A percentile compares a stretch with the other conserved stretches of the same genome.
phyloP scores from a whole-genome alignment of 495 filamentous ascomycete genomes.

The Xeromyces bisporus region DNA sequence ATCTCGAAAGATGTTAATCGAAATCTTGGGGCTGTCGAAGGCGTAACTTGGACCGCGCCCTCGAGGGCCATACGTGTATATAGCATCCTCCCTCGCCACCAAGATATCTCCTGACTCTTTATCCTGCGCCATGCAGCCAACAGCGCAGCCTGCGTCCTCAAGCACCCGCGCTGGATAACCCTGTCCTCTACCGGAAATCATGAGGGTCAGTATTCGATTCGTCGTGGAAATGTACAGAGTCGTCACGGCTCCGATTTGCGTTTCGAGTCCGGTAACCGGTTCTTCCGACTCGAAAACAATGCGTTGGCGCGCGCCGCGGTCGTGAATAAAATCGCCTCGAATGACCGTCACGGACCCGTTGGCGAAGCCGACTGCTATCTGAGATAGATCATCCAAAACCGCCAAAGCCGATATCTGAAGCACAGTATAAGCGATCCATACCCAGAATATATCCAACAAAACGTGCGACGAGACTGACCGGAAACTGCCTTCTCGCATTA shows the following conservation, averaged over 20 bases:
- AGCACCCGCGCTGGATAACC: constrained; percentile 75
- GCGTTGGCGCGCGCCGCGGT: constrained; percentile 86
- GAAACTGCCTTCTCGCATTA: constrained; percentile 86
- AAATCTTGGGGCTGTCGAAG: constrained; percentile 77
- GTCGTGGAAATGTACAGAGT: constrained; percentile 88
- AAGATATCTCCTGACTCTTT: constrained; percentile 65
- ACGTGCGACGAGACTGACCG: constrained; percentile 44
- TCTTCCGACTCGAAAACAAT: constrained; percentile 96
- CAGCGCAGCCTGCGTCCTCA: constrained; percentile 73
- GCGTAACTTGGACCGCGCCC: constrained; percentile 75
- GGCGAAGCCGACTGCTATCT: constrained; percentile 86
- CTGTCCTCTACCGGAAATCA: constrained; percentile 72
- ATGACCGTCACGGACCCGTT: constrained; percentile 91
- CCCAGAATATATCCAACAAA: background rate
- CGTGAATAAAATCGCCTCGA: constrained; percentile 85
- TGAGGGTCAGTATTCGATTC: constrained; percentile 66
- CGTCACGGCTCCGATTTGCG: constrained; percentile 36
- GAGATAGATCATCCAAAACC: constrained; percentile 67
- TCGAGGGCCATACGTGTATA: constrained; percentile 79
- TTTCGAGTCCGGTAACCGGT: constrained; percentile 76
- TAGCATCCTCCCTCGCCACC: constrained; percentile 81
- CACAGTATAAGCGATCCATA: background rate
- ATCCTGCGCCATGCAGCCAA: constrained; percentile 86
- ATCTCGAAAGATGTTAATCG: constrained; percentile 64
- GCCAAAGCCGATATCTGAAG: constrained; percentile 79